A percentile compares a stretch with the other conserved stretches of the same genome.
Conservation (phyloP, 1,139 yeast genomes). For the Blastobotrys buckinghamii region DNA sequence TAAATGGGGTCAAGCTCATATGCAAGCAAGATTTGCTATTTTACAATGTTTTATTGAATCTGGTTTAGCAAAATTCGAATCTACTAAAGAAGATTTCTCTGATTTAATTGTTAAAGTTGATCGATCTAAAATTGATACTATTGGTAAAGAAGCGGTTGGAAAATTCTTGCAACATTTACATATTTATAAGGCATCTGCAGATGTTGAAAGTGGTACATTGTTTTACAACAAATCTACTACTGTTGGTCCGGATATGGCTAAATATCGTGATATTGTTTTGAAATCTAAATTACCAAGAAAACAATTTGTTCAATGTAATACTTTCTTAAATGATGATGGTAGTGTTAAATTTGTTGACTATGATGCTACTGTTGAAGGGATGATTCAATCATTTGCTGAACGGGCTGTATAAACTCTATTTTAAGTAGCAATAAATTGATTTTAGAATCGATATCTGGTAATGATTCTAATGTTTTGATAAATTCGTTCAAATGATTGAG, state of each 20-base stretch:
- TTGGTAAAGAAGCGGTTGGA: slow-evolving; percentile 69
- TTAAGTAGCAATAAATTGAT: slow-evolving; percentile 12
- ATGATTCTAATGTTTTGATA: slow-evolving; percentile 6
- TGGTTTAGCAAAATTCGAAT: slow-evolving; percentile 52
- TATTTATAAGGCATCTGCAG: slow-evolving; percentile 71
- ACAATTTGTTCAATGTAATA: slow-evolving; percentile 79
- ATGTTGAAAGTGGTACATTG: slow-evolving; percentile 54
- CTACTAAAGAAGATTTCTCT: slow-evolving; percentile 42
- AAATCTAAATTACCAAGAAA: slow-evolving; percentile 73
- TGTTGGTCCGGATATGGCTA: slow-evolving; percentile 57
- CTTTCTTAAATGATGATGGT: slow-evolving; percentile 36
- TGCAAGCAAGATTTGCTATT: slow-evolving; percentile 87
- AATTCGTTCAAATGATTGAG: neutral
- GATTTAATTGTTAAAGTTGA: slow-evolving; percentile 61
- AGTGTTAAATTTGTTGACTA: slow-evolving; percentile 60
- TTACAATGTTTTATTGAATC: slow-evolving; percentile 70
- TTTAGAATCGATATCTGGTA: slow-evolving; percentile 9
- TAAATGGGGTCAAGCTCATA: slow-evolving; percentile 95
- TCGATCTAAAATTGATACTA: slow-evolving; percentile 52
- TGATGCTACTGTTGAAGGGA: slow-evolving; percentile 65
- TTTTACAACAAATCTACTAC: slow-evolving; percentile 62
- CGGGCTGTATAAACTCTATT: slow-evolving; percentile 39
- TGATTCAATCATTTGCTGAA: slow-evolving; percentile 72
- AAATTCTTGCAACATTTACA: slow-evolving; percentile 68
- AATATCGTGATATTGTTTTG: slow-evolving; percentile 62